A percentile compares a stretch with the other conserved stretches of the same genome.
Evolutionary conservation across 1,139 yeast genomes (phyloP).

Genomic region (Hyphopichia buzzinii): DNA sequence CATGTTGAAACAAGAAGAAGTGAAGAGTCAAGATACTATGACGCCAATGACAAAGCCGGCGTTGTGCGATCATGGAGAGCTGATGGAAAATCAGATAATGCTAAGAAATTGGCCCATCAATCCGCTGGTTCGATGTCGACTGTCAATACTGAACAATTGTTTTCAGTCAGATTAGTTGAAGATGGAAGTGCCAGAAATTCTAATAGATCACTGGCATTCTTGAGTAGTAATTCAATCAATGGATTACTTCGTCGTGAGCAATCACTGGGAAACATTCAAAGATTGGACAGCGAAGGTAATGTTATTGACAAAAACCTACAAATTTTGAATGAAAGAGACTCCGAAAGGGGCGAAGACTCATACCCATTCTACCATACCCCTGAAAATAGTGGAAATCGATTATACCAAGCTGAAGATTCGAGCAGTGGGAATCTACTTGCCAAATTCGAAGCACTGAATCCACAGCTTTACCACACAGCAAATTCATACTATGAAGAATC

Average conservation of each 20-base stretch:
- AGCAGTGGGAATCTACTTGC: constrained; percentile 20
- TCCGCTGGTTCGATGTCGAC: constrained; percentile 78
- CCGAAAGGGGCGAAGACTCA: constrained; percentile 7
- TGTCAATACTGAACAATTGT: constrained; percentile 79
- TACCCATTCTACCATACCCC: constrained; percentile 10
- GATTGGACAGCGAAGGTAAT: constrained; percentile 56
- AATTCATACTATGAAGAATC: constrained; percentile 6
- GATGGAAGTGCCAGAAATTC: constrained; percentile 48
- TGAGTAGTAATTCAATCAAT: constrained; percentile 31
- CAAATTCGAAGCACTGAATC: constrained; percentile 17
- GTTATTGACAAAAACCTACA: constrained; percentile 26
- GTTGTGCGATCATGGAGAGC: constrained; percentile 74
- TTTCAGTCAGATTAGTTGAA: constrained; percentile 76
- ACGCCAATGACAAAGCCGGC: constrained; percentile 37
- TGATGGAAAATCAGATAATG: constrained; percentile 30
- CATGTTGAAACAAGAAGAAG: constrained; percentile 33
- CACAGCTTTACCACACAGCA: constrained; percentile 3
- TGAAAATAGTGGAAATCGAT: not conserved
- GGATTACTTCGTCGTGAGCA: constrained; percentile 27
- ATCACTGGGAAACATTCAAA: constrained; percentile 46
- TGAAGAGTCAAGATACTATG: constrained; percentile 26
- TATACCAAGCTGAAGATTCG: constrained; percentile 5
- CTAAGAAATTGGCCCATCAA: constrained; percentile 11
- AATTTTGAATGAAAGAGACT: not conserved
- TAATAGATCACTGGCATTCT: constrained; percentile 25